Conservation (phyloP, 805 yeast species). For the Lipomyces yamadae region DNA sequence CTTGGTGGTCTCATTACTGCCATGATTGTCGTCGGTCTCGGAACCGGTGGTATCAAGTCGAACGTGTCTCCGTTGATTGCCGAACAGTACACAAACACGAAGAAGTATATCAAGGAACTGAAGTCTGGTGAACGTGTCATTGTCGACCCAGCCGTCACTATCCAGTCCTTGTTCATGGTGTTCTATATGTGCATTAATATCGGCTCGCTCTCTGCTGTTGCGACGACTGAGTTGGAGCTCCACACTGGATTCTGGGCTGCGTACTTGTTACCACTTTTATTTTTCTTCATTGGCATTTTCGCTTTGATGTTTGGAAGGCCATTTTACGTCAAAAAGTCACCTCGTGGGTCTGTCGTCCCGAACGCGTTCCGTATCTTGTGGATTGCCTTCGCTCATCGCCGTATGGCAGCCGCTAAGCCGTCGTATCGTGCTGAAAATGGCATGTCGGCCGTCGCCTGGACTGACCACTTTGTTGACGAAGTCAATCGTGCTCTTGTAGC, state of each 20-base stretch:
- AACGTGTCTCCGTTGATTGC: slow-evolving; percentile 78
- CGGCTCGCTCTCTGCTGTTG: slow-evolving; percentile 75
- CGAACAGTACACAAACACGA: slow-evolving; percentile 67
- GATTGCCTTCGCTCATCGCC: slow-evolving; percentile 53
- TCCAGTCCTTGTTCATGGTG: slow-evolving; percentile 74
- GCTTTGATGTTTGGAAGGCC: slow-evolving; percentile 60
- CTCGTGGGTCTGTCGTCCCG: slow-evolving; percentile 64
- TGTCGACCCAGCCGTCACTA: slow-evolving; percentile 69
- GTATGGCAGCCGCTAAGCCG: slow-evolving; percentile 63
- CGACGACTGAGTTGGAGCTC: slow-evolving; percentile 73
- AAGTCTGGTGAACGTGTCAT: slow-evolving; percentile 70
- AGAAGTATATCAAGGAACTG: slow-evolving; percentile 61
- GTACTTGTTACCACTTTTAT: slow-evolving; percentile 64
- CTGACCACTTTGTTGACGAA: slow-evolving; percentile 74
- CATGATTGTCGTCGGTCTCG: slow-evolving; percentile 68
- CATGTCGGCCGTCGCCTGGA: slow-evolving; percentile 55
- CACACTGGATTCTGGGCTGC: slow-evolving; percentile 69
- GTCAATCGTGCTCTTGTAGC: slow-evolving; percentile 67
- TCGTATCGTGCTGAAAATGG: slow-evolving; percentile 54
- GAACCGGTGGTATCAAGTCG: slow-evolving; percentile 81
- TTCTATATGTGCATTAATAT: slow-evolving; percentile 78
- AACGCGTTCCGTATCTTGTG: slow-evolving; percentile 55
- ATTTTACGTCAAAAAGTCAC: slow-evolving; percentile 61
- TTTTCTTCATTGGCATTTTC: slow-evolving; percentile 62
- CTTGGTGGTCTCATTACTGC: slow-evolving; percentile 66